phyloP scores from a whole-genome alignment of 495 filamentous ascomycete genomes.

The Hypoxylon lenormandii region DNA sequence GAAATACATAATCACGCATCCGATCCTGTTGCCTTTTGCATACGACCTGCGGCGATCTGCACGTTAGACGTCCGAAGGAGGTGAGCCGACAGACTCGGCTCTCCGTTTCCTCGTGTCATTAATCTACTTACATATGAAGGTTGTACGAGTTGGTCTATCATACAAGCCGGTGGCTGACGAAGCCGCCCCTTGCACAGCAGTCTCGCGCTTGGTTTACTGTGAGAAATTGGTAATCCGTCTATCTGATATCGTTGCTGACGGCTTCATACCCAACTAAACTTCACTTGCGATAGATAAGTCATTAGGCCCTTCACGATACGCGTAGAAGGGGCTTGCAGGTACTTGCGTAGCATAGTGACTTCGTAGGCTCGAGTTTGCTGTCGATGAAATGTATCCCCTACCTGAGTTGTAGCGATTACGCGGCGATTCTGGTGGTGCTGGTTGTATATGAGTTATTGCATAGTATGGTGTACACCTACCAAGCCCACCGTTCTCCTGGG shows the following conservation, averaged over 20 bases:
- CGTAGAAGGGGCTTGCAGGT: too few relatives aligned
- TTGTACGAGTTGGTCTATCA: slow-evolving; percentile 20
- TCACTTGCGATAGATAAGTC: slow-evolving; percentile 3
- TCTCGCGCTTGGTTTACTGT: slow-evolving; percentile 13
- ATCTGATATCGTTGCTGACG: background rate
- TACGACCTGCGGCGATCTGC: slow-evolving; percentile 30
- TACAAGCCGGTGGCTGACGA: slow-evolving; percentile 8
- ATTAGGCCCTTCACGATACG: background rate
- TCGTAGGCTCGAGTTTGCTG: slow-evolving; percentile 5
- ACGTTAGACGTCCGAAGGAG: slow-evolving; percentile 13
- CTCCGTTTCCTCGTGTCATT: slow-evolving; percentile 3
- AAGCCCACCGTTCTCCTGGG: slow-evolving; percentile 22
- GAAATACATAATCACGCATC: slow-evolving; percentile 4
- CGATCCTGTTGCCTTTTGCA: slow-evolving; percentile 34
- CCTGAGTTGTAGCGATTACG: slow-evolving; percentile 21
- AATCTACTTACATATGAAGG: background rate
- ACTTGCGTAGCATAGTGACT: background rate
- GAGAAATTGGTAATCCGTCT: slow-evolving; percentile 1
- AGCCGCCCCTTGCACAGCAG: slow-evolving; percentile 28
- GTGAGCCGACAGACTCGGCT: slow-evolving; percentile 11
- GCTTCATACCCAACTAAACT: background rate
- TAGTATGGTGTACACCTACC: slow-evolving; percentile 21
- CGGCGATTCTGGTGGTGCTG: slow-evolving; percentile 16
- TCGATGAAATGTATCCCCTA: slow-evolving; percentile 7
- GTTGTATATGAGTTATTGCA: slow-evolving; percentile 19